These are phyloP conservation scores for Citrus maxima DNA, from an alignment of 345 rosid genomes.

Conservation along the genomic window DNA sequence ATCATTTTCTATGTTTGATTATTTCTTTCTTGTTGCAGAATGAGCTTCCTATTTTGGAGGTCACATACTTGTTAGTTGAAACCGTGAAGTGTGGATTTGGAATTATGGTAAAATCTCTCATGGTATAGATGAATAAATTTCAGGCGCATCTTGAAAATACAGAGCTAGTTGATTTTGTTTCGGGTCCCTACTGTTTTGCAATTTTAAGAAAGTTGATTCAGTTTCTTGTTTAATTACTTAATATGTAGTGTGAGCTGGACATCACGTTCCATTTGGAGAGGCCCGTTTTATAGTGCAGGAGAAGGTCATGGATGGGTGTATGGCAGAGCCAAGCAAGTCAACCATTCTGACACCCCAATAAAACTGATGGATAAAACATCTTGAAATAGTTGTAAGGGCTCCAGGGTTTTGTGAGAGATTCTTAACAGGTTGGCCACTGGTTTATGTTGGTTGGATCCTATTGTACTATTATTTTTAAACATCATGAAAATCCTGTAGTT, in stretches of 20 bases:
- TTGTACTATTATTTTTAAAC: not conserved
- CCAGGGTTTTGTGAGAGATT: slow-evolving; percentile 1
- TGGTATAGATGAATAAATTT: not conserved
- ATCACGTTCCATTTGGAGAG: slow-evolving; percentile 76
- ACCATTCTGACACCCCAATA: slow-evolving; percentile 56
- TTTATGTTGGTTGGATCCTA: slow-evolving; percentile 5
- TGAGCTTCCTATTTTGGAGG: slow-evolving; percentile 88
- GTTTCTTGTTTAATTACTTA: not conserved
- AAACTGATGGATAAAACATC: slow-evolving; percentile 87
- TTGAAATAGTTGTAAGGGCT: slow-evolving; percentile 14
- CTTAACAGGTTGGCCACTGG: not conserved
- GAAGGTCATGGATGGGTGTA: slow-evolving; percentile 94
- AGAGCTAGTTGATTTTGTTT: not conserved
- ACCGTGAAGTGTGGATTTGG: slow-evolving; percentile 96
- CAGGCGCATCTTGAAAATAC: not conserved
- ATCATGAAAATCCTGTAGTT: too few species aligned
- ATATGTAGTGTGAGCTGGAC: slow-evolving; percentile 75
- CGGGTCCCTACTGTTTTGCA: not conserved
- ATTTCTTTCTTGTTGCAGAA: slow-evolving; percentile 36
- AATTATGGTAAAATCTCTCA: slow-evolving; percentile 62
- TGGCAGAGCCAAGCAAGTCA: slow-evolving; percentile 92
- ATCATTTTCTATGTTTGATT: not conserved
- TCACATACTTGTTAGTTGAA: slow-evolving; percentile 89
- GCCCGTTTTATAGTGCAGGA: slow-evolving; percentile 36
- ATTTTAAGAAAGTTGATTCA: not conserved